Evolutionary conservation across 2,329 filamentous ascomycete species (phyloP).

Genomic region (Colletotrichum orbiculare): DNA sequence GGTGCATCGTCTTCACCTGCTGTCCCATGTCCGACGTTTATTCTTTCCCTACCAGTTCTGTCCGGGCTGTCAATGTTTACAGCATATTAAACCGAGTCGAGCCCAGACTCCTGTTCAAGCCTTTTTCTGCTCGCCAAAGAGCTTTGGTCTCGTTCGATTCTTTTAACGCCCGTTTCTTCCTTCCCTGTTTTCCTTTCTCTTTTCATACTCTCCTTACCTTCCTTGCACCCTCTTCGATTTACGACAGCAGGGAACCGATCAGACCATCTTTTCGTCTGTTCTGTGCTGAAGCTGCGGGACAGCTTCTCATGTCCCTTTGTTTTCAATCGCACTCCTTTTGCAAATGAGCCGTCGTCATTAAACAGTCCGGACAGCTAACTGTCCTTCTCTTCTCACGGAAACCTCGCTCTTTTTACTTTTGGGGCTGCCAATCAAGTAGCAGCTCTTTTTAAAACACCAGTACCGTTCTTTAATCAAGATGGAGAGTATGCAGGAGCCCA

Average conservation of each 20-base stretch:
- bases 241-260: slow-evolving; percentile 29
- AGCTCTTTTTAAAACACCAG: slow-evolving; percentile 21
- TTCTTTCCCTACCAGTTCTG: slow-evolving; percentile 39
- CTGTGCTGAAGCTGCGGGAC: slow-evolving; percentile 50
- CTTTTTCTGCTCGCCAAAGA: slow-evolving; percentile 27
- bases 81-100: slow-evolving; percentile 47
- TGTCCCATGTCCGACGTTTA: slow-evolving; percentile 35
- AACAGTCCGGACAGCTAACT: slow-evolving; percentile 39
- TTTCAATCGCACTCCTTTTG: slow-evolving; percentile 38
- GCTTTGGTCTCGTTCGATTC: slow-evolving; percentile 33
- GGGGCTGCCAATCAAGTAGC: slow-evolving; percentile 29
- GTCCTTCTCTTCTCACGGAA: slow-evolving; percentile 33
- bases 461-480: slow-evolving; percentile 39
- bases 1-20: slow-evolving; percentile 12
- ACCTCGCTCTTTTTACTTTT: slow-evolving; percentile 35
- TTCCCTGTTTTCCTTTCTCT: slow-evolving; percentile 40
- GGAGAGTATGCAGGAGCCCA: slow-evolving; percentile 43
- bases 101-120: slow-evolving; percentile 38
- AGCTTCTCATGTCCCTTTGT: slow-evolving; percentile 45
- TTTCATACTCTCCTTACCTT: slow-evolving; percentile 38
- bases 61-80: slow-evolving; percentile 38
- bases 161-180: slow-evolving; percentile 39
- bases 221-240: slow-evolving; percentile 32
- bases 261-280: slow-evolving; percentile 35
- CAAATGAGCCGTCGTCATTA: slow-evolving; percentile 36